A percentile compares a stretch with the other conserved stretches of the same genome.
Evolutionary conservation across 106 monocot genomes (phyloP).

Genomic region (Acorus calamus): DNA sequence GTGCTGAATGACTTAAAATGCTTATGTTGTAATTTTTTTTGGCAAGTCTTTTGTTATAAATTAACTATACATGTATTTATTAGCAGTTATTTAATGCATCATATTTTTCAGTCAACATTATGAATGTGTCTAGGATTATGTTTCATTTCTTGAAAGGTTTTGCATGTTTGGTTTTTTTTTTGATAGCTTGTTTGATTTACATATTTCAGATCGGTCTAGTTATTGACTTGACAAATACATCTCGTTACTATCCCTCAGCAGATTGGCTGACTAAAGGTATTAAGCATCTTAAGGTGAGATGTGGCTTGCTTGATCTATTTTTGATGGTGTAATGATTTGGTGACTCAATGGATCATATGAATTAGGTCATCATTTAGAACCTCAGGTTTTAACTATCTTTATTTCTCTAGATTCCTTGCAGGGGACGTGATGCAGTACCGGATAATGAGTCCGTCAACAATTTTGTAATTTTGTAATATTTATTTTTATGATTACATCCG

Average conservation of each 20-base stretch:
- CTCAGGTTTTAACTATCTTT: background rate
- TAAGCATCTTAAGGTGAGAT: constrained; percentile 73
- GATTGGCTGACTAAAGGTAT: constrained; percentile 83
- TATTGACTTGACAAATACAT: constrained; percentile 91
- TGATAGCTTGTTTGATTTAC: background rate
- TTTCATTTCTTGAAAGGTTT: background rate
- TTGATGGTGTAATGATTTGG: background rate
- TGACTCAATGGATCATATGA: background rate
- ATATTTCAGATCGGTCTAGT: constrained; percentile 76
- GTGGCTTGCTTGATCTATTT: background rate
- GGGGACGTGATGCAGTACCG: constrained; percentile 86
- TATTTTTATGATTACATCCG: too few species aligned
- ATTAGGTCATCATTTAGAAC: background rate
- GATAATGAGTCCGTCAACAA: constrained; percentile 79
- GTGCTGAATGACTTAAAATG: too few species aligned
- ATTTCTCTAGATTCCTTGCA: constrained; percentile 70
- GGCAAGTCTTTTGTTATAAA: too few species aligned
- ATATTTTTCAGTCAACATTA: background rate
- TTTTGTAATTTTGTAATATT: constrained; percentile 27
- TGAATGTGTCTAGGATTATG: background rate
- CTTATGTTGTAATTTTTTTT: too few species aligned
- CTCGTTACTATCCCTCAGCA: constrained; percentile 62
- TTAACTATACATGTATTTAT: too few species aligned
- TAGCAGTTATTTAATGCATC: background rate
- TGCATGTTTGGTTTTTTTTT: background rate